Evolutionary conservation across 2,329 filamentous ascomycete genomes (phyloP).

Genomic region (Fusarium pininemorale): DNA sequence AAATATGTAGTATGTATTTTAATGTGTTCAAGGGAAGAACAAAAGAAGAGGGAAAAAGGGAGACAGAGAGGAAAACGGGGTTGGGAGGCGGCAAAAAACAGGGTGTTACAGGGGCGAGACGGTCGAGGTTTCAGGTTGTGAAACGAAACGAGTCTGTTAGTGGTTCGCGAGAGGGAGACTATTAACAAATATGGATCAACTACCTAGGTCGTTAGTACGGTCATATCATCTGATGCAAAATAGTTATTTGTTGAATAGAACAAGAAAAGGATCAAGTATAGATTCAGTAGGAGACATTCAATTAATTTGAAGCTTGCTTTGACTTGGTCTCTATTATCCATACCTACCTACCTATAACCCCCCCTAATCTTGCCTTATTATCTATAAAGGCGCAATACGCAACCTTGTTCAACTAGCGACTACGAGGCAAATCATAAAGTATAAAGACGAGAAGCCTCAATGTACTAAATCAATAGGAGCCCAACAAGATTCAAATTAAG

Average conservation of each 20-base stretch:
- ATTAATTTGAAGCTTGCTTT: not conserved
- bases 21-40: not conserved
- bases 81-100: slow-evolving; percentile 20
- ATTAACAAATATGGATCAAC: not conserved
- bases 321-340: not conserved
- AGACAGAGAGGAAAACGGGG: not conserved
- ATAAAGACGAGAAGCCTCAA: not conserved
- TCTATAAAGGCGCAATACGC: not conserved
- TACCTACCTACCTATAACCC: too few relatives aligned
- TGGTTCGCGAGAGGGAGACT: slow-evolving; percentile 20
- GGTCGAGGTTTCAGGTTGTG: slow-evolving; percentile 42
- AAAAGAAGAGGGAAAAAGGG: not conserved
- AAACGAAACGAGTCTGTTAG: slow-evolving; percentile 24
- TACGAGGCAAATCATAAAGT: not conserved
- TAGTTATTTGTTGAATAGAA: not conserved
- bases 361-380: not conserved
- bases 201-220: too few relatives aligned
- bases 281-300: not conserved
- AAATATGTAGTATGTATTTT: slow-evolving; percentile 10
- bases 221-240: not conserved
- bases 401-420: not conserved
- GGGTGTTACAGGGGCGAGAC: slow-evolving; percentile 37
- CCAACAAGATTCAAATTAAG: not conserved
- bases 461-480: not conserved
- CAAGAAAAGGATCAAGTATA: not conserved